Evolutionary conservation across 148 eudicot genomes (phyloP).

Genomic region (Nyssa sinensis): DNA sequence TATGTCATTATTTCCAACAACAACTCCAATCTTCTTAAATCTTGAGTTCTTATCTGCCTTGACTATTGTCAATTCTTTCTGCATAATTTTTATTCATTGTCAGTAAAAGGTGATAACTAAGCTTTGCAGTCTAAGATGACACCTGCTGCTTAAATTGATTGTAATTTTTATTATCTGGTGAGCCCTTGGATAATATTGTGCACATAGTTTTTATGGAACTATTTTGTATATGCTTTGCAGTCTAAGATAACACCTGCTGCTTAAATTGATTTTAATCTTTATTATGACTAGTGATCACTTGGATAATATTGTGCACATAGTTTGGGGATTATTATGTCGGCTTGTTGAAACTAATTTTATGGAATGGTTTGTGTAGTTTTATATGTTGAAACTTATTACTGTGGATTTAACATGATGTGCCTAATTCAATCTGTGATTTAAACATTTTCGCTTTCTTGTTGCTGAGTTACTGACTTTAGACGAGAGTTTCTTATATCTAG

Average conservation of each 20-base stretch:
- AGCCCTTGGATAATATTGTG: conserved; percentile 4
- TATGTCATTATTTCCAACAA: not conserved
- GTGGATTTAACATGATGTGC: not conserved
- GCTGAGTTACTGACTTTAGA: not conserved
- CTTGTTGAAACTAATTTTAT: not conserved
- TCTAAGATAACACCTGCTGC: not conserved
- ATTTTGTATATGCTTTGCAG: too few relatives aligned
- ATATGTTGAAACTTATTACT: not conserved
- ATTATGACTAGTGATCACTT: not conserved
- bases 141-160: not conserved
- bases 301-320: not conserved
- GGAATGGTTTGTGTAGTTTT: not conserved
- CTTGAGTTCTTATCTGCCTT: not conserved
- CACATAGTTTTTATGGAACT: too few relatives aligned
- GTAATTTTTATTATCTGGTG: not conserved
- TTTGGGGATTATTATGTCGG: not conserved
- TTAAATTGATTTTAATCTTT: not conserved
- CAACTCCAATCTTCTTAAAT: not conserved
- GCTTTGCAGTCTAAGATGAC: not conserved
- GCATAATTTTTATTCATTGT: not conserved
- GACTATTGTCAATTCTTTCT: not conserved
- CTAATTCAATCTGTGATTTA: not conserved
- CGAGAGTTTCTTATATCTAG: not conserved
- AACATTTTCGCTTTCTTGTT: not conserved
- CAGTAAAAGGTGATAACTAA: not conserved